Base-by-base conservation (phyloP, 805 yeast species). In the Yamadazyma endophytica region DNA sequence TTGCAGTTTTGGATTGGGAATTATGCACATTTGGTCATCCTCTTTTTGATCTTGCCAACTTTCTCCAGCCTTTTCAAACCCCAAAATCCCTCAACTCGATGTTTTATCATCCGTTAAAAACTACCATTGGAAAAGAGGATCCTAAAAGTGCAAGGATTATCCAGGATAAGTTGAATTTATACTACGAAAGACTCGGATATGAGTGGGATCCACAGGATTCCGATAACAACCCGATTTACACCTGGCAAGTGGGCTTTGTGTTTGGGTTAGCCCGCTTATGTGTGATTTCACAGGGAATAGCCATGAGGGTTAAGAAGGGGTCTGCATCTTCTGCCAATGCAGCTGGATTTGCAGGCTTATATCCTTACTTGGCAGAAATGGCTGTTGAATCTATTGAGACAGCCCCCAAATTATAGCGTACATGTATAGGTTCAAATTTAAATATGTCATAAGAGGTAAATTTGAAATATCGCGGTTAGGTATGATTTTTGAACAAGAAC, bases 1-100 rank as follows among this genome's bases (percentile, higher is more conserved):
- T 70, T 29, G 81, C 82, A 0, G 72, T 77, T 2, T 56, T 77
- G 24, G 83, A 77, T 46, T 77, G 84, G 84, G 84, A 77, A 47
- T 54, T 77, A 23, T 75, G 81, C 40, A 77, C 83, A 0, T 58
- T 73, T 35, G 84, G 84, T 0, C 80, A 77, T 42, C 84, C 84
- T 1, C 49, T 77, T 26, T 77, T 79, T 37, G 84, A 77, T 43
- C 54, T 77, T 18, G 73, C 80, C 12, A 77, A 77, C 45, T 58
- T 76, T 17, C 54, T 77, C 16, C 79, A 73, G 45, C 77, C 80
- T 9, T 75, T 66, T 45, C 63, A 58, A 26, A 46, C 73, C 35
- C 72, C 80, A 1, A 43, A 49, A 6, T 29, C 47, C 21, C 40
- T 70, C 34, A 69, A 70, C 41, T 29, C 35, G 20, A 32, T 51